These are phyloP conservation scores for Hypoxylon fuscum DNA, from an alignment of 495 filamentous ascomycete species.

Conservation along the genomic window DNA sequence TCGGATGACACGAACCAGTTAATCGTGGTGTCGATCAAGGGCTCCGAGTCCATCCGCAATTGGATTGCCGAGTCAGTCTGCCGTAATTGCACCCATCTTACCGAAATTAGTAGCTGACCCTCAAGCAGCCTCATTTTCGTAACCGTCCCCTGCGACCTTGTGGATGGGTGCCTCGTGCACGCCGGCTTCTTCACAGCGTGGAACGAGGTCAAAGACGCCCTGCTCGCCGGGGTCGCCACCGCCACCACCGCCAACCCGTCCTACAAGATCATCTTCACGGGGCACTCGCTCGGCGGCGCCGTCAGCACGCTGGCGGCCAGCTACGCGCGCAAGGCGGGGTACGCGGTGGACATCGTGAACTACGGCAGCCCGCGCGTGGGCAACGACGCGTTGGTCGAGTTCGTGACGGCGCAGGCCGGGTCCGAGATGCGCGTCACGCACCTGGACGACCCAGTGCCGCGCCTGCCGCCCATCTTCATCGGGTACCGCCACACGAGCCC, in stretches of 20 bases:
- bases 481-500: conserved; percentile 71
- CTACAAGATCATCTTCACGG: conserved; percentile 67
- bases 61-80: conserved; percentile 70
- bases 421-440: conserved; percentile 74
- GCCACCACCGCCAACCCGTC: conserved; percentile 52
- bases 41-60: conserved; percentile 68
- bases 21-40: conserved; percentile 76
- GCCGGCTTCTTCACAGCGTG: conserved; percentile 51
- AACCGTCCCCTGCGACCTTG: conserved; percentile 45
- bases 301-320: conserved; percentile 69
- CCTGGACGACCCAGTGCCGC: conserved; percentile 70
- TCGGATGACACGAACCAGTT: conserved; percentile 67
- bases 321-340: conserved; percentile 62
- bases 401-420: conserved; percentile 59
- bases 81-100: background rate
- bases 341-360: conserved; percentile 60
- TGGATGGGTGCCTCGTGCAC: conserved; percentile 48
- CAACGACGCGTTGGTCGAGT: conserved; percentile 62
- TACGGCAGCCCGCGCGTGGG: conserved; percentile 77
- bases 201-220: conserved; percentile 41
- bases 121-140: conserved; percentile 44
- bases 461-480: conserved; percentile 63
- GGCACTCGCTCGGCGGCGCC: conserved; percentile 76
- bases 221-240: conserved; percentile 35
- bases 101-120: conserved; percentile 8